phyloP scores from a whole-genome alignment of 192 early-diverging fungal genomes.

The Linnemannia hyalina region DNA sequence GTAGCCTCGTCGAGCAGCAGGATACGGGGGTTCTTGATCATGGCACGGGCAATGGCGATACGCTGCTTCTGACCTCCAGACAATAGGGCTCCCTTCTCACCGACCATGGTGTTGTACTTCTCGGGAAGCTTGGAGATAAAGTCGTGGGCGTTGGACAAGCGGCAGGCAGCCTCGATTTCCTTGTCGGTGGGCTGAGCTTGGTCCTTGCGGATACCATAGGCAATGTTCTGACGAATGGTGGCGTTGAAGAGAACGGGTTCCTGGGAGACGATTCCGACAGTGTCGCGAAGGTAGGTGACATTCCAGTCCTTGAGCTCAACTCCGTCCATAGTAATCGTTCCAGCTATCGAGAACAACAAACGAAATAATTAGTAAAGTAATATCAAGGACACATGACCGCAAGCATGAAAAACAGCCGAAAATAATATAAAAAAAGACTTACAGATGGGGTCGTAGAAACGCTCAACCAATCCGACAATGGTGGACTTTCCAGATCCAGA shows the following conservation, averaged over 20 bases:
- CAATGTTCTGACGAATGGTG: constrained; percentile 86
- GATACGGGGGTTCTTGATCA: constrained; percentile 90
- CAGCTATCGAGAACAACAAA: constrained; percentile 34
- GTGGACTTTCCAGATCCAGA: constrained; percentile 89
- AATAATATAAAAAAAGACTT: constrained; percentile 61
- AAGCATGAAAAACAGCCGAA: constrained; percentile 82
- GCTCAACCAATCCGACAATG: constrained; percentile 78
- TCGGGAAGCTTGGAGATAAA: constrained; percentile 81
- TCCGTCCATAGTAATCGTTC: constrained; percentile 81
- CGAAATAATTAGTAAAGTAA: not conserved
- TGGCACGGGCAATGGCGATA: constrained; percentile 94
- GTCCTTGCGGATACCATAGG: constrained; percentile 66
- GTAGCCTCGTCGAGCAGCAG: constrained; percentile 94
- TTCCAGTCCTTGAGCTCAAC: constrained; percentile 83
- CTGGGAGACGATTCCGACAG: constrained; percentile 93
- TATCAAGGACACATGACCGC: not conserved
- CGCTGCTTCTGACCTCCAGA: constrained; percentile 98
- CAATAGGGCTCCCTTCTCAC: constrained; percentile 84
- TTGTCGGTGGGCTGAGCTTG: constrained; percentile 66
- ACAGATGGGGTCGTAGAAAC: constrained; percentile 80
- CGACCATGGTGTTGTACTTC: constrained; percentile 90
- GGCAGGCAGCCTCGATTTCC: constrained; percentile 71
- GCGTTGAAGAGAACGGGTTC: constrained; percentile 93
- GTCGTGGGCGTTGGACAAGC: constrained; percentile 79
- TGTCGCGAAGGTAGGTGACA: constrained; percentile 85